Evolutionary conservation across 805 yeast genomes (phyloP), one percentile per base, ranked within the genome.

Genomic region (Clavispora carvajalis): DNA sequence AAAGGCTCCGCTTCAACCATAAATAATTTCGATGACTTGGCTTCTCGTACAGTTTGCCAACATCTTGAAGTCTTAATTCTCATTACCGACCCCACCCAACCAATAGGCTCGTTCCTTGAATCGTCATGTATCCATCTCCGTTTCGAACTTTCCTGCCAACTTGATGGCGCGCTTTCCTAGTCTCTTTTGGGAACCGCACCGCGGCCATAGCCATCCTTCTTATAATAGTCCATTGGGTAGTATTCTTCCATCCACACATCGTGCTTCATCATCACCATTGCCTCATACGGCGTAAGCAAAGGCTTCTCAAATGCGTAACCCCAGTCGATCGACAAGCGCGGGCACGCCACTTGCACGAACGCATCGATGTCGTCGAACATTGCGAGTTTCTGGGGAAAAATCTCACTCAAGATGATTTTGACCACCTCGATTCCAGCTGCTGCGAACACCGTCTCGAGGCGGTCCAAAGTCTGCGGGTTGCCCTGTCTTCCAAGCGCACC

Each of bases 401-500:
- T 88, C 60, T 93, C 99, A 41, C 95, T 85, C 12, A 93, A 62
- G 25, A 93, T 80, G 40, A 93, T 88, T 58, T 86, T 81, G 1
- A 87, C 86, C 2, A 85, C 87, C 9, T 74, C 74, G 37, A 77
- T 76, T 0, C 93, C 95, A 17, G 71, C 68, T 5, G 53, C 59
- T 1, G 51, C 49, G 19, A 91, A 68, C 37, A 67, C 68, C 5
- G 59, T 51, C 58, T 88, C 89, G 33, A 93, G 57, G 48, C 78
- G 77, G 17, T 75, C 75, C 30, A 89, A 72, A 0, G 98, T 91
- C 17, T 74, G 69, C 3, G 90, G 77, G 53, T 82, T 89, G 6
- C 99, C 99, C 67, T 93, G 99, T 54, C 99, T 77, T 1, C 99
- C 99, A 40, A 93, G 69, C 0, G 96, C 95, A 11, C 99, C 99